Conservation (phyloP, 2,329 filamentous ascomycete genomes). For the Colletotrichum musicola region DNA sequence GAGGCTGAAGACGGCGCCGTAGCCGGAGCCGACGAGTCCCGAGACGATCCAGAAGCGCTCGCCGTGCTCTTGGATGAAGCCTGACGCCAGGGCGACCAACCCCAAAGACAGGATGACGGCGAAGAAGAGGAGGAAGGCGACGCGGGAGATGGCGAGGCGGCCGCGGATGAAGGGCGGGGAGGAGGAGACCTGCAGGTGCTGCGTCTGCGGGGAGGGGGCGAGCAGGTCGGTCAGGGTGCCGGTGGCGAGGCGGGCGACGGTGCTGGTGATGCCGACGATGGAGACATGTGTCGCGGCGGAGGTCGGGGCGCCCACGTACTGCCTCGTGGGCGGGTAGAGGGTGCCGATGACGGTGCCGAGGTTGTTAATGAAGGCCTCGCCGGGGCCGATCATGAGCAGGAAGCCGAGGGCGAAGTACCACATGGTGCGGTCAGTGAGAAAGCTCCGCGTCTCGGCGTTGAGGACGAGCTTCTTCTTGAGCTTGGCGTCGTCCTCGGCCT, state of each 20-base stretch:
- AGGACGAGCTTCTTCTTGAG: slow-evolving; percentile 90
- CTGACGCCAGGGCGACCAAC: slow-evolving; percentile 82
- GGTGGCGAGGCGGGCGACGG: slow-evolving; percentile 88
- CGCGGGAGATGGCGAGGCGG: slow-evolving; percentile 77
- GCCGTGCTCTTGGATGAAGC: slow-evolving; percentile 78
- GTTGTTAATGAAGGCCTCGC: slow-evolving; percentile 99
- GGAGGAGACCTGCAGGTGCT: slow-evolving; percentile 63
- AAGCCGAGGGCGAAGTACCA: slow-evolving; percentile 94
- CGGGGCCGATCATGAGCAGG: slow-evolving; percentile 91
- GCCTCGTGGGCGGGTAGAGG: slow-evolving; percentile 72
- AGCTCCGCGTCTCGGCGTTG: slow-evolving; percentile 89
- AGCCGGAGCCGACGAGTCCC: slow-evolving; percentile 86
- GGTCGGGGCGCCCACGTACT: slow-evolving; percentile 59
- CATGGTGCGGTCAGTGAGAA: slow-evolving; percentile 92
- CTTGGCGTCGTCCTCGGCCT: slow-evolving; percentile 61
- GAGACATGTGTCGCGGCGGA: slow-evolving; percentile 90
- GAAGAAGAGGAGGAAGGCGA: slow-evolving; percentile 83
- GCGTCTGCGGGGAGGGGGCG: slow-evolving; percentile 75
- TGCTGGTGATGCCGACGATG: slow-evolving; percentile 91
- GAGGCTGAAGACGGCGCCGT: slow-evolving; percentile 91
- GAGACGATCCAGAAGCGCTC: slow-evolving; percentile 90
- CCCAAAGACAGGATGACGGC: slow-evolving; percentile 80
- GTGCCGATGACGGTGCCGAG: slow-evolving; percentile 94
- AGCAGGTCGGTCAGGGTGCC: slow-evolving; percentile 91
- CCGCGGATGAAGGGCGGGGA: slow-evolving; percentile 38